Evolutionary conservation across 768 basidiomycete species (phyloP).

Genomic region (Pseudohyphozyma bogoriensis): DNA sequence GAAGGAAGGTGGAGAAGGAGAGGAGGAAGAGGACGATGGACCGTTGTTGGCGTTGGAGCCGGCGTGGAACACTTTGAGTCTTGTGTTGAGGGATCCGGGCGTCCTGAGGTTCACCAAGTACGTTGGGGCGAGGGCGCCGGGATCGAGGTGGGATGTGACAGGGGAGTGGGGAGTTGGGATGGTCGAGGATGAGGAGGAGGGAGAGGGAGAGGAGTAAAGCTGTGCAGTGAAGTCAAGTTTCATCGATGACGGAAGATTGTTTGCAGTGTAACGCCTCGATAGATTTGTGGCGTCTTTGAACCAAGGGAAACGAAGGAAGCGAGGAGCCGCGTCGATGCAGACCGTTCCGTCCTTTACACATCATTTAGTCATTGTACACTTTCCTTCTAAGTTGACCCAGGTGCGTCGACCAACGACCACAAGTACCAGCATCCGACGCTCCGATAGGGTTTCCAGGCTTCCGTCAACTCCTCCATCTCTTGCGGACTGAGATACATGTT

Average conservation of each 20-base stretch:
- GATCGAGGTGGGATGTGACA: constrained; percentile 86
- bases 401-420: neutral
- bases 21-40: constrained; percentile 45
- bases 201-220: neutral
- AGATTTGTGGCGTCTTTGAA: no score
- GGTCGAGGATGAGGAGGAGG: constrained; percentile 21
- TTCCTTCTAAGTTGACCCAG: no score
- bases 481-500: constrained; percentile 27
- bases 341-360: no score
- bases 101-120: constrained; percentile 96
- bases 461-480: constrained; percentile 33
- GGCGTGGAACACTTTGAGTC: constrained; percentile 74
- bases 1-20: constrained; percentile 14
- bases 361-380: no score
- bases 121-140: constrained; percentile 74
- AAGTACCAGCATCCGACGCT: constrained; percentile 28
- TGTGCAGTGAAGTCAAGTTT: neutral
- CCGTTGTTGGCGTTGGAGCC: constrained; percentile 80
- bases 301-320: no score
- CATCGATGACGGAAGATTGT: no score
- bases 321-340: no score
- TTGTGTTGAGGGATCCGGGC: constrained; percentile 82
- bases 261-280: no score
- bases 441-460: constrained; percentile 27
- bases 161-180: constrained; percentile 70